phyloP scores from a whole-genome alignment of 192 early-diverging fungal species.

The Rhizoclosmatium globosum region DNA sequence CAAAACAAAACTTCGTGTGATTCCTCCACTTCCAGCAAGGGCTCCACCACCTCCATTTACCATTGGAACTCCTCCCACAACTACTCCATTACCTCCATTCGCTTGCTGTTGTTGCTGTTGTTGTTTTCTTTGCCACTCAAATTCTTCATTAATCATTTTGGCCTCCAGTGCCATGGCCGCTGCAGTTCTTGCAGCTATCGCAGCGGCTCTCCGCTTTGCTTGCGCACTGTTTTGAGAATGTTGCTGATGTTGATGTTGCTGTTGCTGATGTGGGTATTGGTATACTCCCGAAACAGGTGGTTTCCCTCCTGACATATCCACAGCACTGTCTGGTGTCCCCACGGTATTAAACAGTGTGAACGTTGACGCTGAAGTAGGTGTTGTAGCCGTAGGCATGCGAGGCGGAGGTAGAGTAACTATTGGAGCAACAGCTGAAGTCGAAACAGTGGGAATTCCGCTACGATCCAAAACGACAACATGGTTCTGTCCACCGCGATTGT shows the following conservation, averaged over 20 bases:
- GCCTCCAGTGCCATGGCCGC: background rate
- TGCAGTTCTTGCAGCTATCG: background rate
- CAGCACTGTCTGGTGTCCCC: background rate
- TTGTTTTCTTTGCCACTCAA: background rate
- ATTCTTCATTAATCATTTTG: background rate
- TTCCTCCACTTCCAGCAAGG: too few relatives aligned
- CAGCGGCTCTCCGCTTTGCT: background rate
- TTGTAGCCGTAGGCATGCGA: background rate
- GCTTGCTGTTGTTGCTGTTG: too few relatives aligned
- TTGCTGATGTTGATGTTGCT: background rate
- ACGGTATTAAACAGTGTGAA: background rate
- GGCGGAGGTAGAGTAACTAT: background rate
- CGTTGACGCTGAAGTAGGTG: background rate
- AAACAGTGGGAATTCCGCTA: background rate
- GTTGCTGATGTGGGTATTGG: background rate
- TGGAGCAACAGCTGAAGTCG: background rate
- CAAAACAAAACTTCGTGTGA: too few relatives aligned
- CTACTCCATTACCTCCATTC: too few relatives aligned
- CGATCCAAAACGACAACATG: constrained; percentile 11
- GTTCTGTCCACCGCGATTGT: background rate
- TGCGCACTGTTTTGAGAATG: background rate
- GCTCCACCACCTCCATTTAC: too few relatives aligned
- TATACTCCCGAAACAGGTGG: background rate
- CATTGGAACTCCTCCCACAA: too few relatives aligned
- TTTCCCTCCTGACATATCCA: background rate